Conservation (phyloP, 371 early-diverging fungal genomes). For the Actinomortierella ambigua region DNA sequence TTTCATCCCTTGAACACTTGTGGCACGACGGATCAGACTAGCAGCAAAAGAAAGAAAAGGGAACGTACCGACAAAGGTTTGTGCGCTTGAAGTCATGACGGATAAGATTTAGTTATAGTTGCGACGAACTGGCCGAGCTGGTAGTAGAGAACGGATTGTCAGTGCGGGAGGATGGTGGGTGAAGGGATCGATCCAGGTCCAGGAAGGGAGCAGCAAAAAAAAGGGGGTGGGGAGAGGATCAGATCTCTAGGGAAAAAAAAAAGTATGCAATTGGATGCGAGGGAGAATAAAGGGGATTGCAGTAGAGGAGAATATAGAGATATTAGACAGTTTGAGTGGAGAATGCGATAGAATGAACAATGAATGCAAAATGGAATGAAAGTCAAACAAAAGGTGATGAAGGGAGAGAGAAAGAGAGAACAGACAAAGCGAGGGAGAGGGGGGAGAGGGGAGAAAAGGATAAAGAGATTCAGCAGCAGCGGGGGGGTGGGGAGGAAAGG, state of each 20-base stretch:
- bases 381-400: background rate
- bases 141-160: too few species aligned
- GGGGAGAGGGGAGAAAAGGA: background rate
- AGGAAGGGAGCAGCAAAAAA: too few species aligned
- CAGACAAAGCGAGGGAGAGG: background rate
- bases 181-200: too few species aligned
- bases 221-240: background rate
- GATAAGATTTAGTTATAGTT: background rate
- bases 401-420: background rate
- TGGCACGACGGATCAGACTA: background rate
- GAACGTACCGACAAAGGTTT: slow-evolving; percentile 37
- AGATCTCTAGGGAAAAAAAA: background rate
- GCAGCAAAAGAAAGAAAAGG: background rate
- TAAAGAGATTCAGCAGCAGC: background rate
- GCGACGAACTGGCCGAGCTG: background rate
- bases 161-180: too few species aligned
- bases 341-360: slow-evolving; percentile 1
- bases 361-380: background rate
- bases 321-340: slow-evolving; percentile 1
- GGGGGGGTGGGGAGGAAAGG: background rate
- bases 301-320: too few species aligned
- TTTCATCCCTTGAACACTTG: background rate
- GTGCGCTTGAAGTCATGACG: slow-evolving; percentile 34
- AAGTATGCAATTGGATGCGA: background rate
- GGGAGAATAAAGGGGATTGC: background rate